phyloP scores from a whole-genome alignment of 495 filamentous ascomycete species.

The Neurospora sp. region DNA sequence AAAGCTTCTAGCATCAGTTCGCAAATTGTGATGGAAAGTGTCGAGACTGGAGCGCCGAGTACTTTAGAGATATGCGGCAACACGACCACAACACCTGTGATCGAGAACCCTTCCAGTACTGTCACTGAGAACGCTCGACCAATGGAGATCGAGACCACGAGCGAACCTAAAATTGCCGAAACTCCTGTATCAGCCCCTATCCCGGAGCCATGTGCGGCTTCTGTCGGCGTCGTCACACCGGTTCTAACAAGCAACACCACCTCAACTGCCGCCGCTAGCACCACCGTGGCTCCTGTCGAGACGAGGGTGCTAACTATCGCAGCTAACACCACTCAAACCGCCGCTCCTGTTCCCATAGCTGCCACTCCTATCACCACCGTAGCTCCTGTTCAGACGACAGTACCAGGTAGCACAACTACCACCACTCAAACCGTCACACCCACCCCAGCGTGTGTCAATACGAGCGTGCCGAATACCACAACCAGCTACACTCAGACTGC shows the following conservation, averaged over 20 bases:
- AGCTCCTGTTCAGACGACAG: neutral
- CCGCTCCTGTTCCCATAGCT: neutral
- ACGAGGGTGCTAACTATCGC: neutral
- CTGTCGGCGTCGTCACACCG: neutral
- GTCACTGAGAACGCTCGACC: neutral
- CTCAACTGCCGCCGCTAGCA: neutral
- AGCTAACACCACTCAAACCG: neutral
- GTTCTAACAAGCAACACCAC: neutral
- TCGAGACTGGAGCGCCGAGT: neutral
- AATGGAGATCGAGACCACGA: neutral
- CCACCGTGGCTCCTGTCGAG: neutral
- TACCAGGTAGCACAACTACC: neutral
- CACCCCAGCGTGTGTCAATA: neutral
- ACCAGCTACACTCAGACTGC: neutral
- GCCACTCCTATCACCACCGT: neutral
- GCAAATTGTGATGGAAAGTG: neutral
- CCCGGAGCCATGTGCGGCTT: neutral
- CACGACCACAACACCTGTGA: neutral
- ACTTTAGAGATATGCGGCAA: neutral
- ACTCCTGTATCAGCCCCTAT: neutral
- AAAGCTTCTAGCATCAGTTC: neutral
- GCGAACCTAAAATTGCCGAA: neutral
- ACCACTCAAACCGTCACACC: neutral
- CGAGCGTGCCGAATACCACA: neutral
- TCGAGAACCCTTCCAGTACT: neutral